phyloP scores from a whole-genome alignment of 345 rosid species.

The Nephelium lappaceum region DNA sequence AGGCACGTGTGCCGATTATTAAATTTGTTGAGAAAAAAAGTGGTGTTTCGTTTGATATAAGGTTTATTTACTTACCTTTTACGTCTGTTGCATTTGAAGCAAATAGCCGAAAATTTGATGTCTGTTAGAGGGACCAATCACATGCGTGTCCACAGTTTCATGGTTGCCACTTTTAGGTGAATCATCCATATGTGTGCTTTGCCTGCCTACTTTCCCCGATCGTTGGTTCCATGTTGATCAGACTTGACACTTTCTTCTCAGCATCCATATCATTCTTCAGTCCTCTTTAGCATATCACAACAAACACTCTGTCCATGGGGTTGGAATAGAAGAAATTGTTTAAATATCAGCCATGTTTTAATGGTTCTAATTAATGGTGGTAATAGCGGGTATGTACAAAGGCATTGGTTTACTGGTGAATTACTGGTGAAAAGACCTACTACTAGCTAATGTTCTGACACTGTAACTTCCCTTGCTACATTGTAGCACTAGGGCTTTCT shows the following conservation, averaged over 20 bases:
- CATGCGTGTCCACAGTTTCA: neutral
- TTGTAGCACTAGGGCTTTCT: too few relatives aligned
- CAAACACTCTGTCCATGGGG: neutral
- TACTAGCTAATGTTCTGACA: neutral
- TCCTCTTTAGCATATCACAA: neutral
- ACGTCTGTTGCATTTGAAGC: neutral
- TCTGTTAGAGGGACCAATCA: neutral
- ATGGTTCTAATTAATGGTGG: too few relatives aligned
- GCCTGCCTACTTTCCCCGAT: neutral
- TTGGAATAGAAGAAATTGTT: too few relatives aligned
- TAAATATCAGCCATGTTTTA: neutral
- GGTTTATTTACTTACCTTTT: slow-evolving; percentile 41
- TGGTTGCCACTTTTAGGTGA: neutral
- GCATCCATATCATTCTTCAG: neutral
- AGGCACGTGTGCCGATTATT: slow-evolving; percentile 93
- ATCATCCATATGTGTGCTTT: neutral
- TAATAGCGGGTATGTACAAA: neutral
- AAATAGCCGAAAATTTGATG: neutral
- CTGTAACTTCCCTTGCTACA: neutral
- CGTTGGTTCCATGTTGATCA: neutral
- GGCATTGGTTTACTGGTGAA: neutral
- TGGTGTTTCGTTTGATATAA: slow-evolving; percentile 77
- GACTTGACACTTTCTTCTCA: neutral
- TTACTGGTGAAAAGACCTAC: neutral
- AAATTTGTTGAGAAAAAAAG: slow-evolving; percentile 92